Evolutionary conservation across 257 asterid species (phyloP), one percentile per base, ranked within the genome.

Genomic region (Rehmannia glutinosa): DNA sequence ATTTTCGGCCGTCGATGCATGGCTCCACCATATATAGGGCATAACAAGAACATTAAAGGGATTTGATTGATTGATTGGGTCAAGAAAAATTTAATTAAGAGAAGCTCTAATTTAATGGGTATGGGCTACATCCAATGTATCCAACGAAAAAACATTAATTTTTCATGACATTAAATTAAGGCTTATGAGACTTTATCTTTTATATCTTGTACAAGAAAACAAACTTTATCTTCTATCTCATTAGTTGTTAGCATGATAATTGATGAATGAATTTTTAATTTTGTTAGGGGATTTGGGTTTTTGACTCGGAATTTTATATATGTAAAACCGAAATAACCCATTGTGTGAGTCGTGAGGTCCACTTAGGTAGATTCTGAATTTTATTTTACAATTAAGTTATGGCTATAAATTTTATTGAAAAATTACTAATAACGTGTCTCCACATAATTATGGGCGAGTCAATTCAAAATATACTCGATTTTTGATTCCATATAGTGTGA

Each of bases 91-190:
- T 58, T 51, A 20, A 50, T 58, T 38, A 59, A 24, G 19, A 60
- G 21, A 66, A 36, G 57, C 6, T 19, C 8, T 25, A 24, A 4
- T 24, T 11, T 33, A 11, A 64, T 3, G 25, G 5, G 36, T 42
- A 32, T 33, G 41, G 27, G 75, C 69, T 32, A 75, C 45, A 75
- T 69, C 51, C 75, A 75, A 13, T 75, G 80, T 69, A 62, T 39
- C 72, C 53, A 59, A 24, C 41, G 2, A 61, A 56, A 0, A 21
- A 19, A 8, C 46, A 68, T 60, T 30, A 59, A 11, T 38, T 64
- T 15, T 42, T 54, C 13, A 39, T 42, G 39, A 53, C 39, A 71
- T 53, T 62, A 27, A 59, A 62, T n/a, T n/a, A n/a, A n/a, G 16
- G 49, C 49, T 52, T 39, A 4, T 3, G 16, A 33, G 41, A 28